Base-by-base conservation (phyloP, 2,329 filamentous ascomycete genomes). In the Dothidotthia symphoricarpi region DNA sequence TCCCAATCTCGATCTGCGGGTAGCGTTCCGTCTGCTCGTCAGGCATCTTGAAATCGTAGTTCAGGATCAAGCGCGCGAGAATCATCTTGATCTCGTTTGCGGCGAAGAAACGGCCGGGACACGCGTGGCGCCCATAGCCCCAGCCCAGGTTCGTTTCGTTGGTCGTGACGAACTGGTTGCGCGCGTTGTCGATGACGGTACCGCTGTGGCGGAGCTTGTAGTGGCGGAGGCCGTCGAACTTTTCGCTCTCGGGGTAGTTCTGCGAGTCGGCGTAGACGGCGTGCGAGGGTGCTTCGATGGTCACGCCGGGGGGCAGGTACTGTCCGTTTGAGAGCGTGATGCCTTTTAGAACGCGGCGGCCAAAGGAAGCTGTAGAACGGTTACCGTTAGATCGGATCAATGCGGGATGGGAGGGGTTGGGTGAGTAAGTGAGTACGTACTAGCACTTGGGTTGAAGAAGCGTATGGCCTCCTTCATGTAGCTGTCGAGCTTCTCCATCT, bases 251-350 rank as follows among this genome's bases (percentile, higher is more conserved):
- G 2, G 59, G 55, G 39, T 56, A 65, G 39, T 48, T 24, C 0
- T 27, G 24, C 0, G 41, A 32, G 34, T 67, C 62, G 9, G 39
- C 29, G 45, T 61, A 57, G 30, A 64, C 37, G 28, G 58, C 61
- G 11, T 50, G 36, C 0, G 55, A 41, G 25, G 63, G 56, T 3
- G 53, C 47, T 46, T 67, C 65, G 28, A 70, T 46, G 7, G 49
- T 35, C 16, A 55, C 53, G 24, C 68, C 68, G 1, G 58, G 43
- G 0, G 67, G 67, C 5, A 69, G 55, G 40, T 70, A 67, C 31
- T 78, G 73, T 12, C 77, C 78, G 53, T 76, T 76, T 29, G 75
- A 77, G 2, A 80, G 72, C 2, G 69, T 70, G 49, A 80, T 69
- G 3, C 72, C 66, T 47, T 72, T 69, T 24, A 75, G 60, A 8